Percentiles rank a stretch among this genome's conserved stretches.
These are phyloP conservation scores for Conoideocrella luteorostrata DNA, from an alignment of 2,329 filamentous ascomycete genomes.

Conservation along the genomic window DNA sequence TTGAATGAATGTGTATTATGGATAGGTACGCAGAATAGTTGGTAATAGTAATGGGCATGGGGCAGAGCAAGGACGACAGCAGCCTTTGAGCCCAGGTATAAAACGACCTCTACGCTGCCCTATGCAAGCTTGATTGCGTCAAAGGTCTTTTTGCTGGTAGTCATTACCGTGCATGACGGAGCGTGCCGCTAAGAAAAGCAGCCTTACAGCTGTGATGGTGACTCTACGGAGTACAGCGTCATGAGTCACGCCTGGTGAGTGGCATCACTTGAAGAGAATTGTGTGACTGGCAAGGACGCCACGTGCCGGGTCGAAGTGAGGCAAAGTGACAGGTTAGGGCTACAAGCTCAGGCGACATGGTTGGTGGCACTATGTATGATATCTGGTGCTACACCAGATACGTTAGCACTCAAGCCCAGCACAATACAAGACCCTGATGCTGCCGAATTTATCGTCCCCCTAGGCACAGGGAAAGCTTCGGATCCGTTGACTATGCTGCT, in stretches of 20 bases:
- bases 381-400: no score
- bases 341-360: no score
- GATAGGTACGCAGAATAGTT: slow-evolving; percentile 11
- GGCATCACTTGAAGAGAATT: slow-evolving; percentile 2
- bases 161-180: neutral
- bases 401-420: no score
- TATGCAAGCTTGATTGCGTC: neutral
- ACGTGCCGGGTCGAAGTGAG: neutral
- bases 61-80: neutral
- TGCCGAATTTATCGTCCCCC: no score
- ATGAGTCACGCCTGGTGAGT: neutral
- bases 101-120: neutral
- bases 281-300: neutral
- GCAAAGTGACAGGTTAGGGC: slow-evolving; percentile 9
- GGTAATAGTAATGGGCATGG: slow-evolving; percentile 14
- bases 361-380: no score
- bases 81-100: neutral
- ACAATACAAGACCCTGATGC: no score
- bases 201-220: no score
- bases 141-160: neutral
- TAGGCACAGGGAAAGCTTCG: no score
- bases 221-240: no score
- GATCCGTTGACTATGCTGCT: no score
- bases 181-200: neutral
- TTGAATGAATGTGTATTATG: slow-evolving; percentile 6